Evolutionary conservation across 345 rosid species (phyloP).

Genomic region (Eucalyptus tenuipes): DNA sequence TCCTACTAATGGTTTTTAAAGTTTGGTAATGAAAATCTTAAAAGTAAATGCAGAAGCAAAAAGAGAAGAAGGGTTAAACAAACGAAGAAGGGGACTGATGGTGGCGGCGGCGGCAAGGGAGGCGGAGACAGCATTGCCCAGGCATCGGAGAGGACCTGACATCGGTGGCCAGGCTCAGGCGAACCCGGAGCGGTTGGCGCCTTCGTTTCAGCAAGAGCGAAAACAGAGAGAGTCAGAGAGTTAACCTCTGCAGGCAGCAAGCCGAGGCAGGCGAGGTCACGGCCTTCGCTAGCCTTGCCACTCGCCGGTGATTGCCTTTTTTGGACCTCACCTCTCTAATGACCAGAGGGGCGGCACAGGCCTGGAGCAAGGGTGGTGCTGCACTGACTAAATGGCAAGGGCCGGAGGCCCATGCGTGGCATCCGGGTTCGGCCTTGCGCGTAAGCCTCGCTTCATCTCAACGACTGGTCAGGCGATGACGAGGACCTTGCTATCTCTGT

Average conservation of each 20-base stretch:
- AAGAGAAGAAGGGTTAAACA: neutral
- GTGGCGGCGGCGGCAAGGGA: neutral
- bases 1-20: neutral
- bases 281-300: neutral
- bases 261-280: neutral
- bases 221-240: neutral
- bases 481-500: neutral
- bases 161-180: neutral
- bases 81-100: neutral
- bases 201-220: neutral
- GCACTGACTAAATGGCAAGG: neutral
- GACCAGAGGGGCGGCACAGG: neutral
- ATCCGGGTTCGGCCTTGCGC: neutral
- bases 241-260: neutral
- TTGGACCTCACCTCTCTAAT: neutral
- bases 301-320: neutral
- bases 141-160: too few relatives aligned
- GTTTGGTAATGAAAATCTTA: neutral
- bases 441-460: neutral
- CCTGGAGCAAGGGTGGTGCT: neutral
- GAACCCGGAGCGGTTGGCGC: neutral
- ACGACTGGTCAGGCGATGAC: neutral
- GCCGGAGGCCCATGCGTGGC: neutral
- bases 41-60: neutral
- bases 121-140: neutral